Percentiles rank a stretch among this genome's conserved stretches.
phyloP scores from a whole-genome alignment of 2,329 filamentous ascomycete genomes.

The Sordariomycetes sp. region DNA sequence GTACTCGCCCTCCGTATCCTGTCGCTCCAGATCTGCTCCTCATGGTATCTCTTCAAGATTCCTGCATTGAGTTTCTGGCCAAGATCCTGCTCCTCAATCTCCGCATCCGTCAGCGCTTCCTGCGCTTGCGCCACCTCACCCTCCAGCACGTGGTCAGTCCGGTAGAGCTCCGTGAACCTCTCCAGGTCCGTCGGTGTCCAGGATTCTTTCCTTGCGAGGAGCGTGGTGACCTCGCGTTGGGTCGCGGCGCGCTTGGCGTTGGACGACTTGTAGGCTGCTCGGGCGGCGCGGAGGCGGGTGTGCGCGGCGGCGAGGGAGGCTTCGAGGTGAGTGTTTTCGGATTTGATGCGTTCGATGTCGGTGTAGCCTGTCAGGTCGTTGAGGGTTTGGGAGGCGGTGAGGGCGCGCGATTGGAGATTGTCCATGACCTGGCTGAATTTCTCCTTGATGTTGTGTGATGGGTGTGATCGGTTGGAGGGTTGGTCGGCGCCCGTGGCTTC shows the following conservation, averaged over 20 bases:
- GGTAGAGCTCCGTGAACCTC: conserved; percentile 86
- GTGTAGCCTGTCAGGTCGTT: conserved; percentile 94
- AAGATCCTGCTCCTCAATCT: conserved; percentile 71
- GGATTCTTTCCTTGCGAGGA: conserved; percentile 86
- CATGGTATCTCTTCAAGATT: conserved; percentile 88
- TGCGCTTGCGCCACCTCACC: conserved; percentile 68
- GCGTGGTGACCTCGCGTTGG: conserved; percentile 89
- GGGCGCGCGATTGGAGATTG: conserved; percentile 73
- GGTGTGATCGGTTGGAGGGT: conserved; percentile 15
- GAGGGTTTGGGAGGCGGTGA: conserved; percentile 77
- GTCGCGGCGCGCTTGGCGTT: conserved; percentile 77
- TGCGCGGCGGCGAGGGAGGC: conserved; percentile 49
- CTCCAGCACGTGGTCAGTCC: conserved; percentile 88
- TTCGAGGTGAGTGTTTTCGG: conserved; percentile 63
- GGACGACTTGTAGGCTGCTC: conserved; percentile 71
- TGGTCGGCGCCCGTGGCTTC: no score
- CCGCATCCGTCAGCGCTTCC: conserved; percentile 62
- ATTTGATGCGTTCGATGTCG: conserved; percentile 78
- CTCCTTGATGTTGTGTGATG: conserved; percentile 18
- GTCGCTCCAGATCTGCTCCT: conserved; percentile 99
- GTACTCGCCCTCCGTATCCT: conserved; percentile 93
- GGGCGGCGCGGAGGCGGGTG: conserved; percentile 58
- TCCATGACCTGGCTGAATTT: conserved; percentile 61
- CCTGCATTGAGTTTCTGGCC: conserved; percentile 67
- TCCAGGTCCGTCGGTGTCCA: conserved; percentile 86